Base-by-base conservation (phyloP, 2,329 filamentous ascomycete genomes). In the Rhytidhysteron rufulum region DNA sequence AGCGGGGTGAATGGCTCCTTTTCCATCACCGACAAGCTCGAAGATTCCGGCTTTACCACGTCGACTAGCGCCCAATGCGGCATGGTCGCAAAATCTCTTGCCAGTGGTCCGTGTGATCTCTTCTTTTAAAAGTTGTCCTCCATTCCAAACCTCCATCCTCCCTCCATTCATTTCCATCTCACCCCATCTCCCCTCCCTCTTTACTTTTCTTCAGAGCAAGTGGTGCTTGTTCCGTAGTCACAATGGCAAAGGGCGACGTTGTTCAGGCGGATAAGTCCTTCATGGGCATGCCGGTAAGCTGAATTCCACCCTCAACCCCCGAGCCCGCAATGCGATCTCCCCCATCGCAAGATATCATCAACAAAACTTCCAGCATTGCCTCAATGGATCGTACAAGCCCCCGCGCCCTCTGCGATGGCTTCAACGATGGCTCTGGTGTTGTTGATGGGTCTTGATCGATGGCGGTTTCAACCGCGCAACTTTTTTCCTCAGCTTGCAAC, bases 211-310 rank as follows among this genome's bases (percentile, higher is more conserved):
- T 38, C 41, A 42, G 55, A 61, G 63, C 53, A 65, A 59, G 60
- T 56, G 64, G 37, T 43, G 29, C 37, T 62, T 65, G 70, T 55
- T 56, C 72, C 48, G 44, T 49, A 48, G 47, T 51, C 58, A 56
- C 43, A 51, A 63, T 64, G 58, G 45, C 56, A 48, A 62, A 69
- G 46, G 69, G 68, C 58, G 71, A 73, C 16, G 70, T 71, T 56
- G 60, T 57, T 53, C 73, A 78, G 63, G 54, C 50, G 47, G 71
- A 77, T 19, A 78, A 78, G 72, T 68, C 70, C 62, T 63, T 77
- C 56, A 62, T 79, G 63, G 78, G 75, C 51, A 41, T 41, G 39
- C 39, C 39, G 32, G 39, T 41, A 41, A 25, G 61, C 54, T 30
- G 17, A n/a, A 5, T 41, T 40, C 25, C 31, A 31, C 11, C 13